Evolutionary conservation across 192 early-diverging fungal species (phyloP).

Genomic region (Haplosporangium gracile): DNA sequence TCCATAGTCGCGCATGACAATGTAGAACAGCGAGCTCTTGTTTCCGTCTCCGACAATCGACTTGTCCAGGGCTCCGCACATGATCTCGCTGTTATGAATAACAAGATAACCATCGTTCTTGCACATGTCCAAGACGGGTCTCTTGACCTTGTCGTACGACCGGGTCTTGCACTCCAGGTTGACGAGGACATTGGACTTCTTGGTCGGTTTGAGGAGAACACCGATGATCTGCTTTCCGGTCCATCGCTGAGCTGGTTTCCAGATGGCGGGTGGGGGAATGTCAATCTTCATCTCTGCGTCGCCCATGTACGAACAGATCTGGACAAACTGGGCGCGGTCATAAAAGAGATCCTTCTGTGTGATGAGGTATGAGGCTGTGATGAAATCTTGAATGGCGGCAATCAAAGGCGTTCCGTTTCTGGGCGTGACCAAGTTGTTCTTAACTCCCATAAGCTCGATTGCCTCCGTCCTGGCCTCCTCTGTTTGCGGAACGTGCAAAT

Average conservation of each 20-base stretch:
- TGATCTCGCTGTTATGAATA: conserved; percentile 94
- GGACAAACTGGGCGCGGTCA: conserved; percentile 91
- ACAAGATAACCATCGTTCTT: conserved; percentile 92
- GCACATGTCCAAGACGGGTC: conserved; percentile 79
- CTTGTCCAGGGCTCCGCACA: conserved; percentile 97
- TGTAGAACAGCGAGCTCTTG: conserved; percentile 95
- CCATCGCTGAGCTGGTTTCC: conserved; percentile 93
- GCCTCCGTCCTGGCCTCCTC: conserved; percentile 98
- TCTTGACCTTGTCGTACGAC: conserved; percentile 74
- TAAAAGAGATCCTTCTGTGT: conserved; percentile 97
- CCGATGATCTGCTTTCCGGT: conserved; percentile 97
- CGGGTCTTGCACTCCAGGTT: conserved; percentile 94
- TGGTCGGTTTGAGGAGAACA: conserved; percentile 90
- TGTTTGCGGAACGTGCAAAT: conserved; percentile 98
- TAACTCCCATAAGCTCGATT: conserved; percentile 95
- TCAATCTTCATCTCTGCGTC: conserved; percentile 89
- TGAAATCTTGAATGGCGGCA: conserved; percentile 99
- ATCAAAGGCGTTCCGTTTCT: conserved; percentile 98
- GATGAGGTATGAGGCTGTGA: conserved; percentile 94
- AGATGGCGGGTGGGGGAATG: conserved; percentile 92
- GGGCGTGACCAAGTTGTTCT: conserved; percentile 98
- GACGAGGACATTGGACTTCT: conserved; percentile 71
- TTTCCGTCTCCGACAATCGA: conserved; percentile 96
- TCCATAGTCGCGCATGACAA: conserved; percentile 93
- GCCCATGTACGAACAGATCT: conserved; percentile 93